These are phyloP conservation scores for Fusarium lyarnte DNA, from an alignment of 2,329 filamentous ascomycete species.

Conservation along the genomic window DNA sequence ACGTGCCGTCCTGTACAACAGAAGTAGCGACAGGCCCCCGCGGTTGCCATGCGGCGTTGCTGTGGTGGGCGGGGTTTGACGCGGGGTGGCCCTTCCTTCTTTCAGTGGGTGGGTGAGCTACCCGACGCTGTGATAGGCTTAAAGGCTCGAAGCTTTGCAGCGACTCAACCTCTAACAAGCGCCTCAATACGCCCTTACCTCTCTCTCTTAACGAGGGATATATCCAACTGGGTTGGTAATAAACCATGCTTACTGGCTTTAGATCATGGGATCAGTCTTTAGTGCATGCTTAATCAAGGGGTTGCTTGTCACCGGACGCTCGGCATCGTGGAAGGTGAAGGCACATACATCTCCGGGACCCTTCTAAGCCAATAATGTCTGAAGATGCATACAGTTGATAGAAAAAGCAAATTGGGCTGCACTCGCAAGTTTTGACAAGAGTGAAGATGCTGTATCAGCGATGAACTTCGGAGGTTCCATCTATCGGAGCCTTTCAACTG, in stretches of 20 bases:
- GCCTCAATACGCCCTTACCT: neutral
- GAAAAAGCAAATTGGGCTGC: neutral
- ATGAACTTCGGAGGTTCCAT: neutral
- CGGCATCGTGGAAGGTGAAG: neutral
- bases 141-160: neutral
- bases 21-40: conserved; percentile 4
- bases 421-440: neutral
- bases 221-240: conserved; percentile 8
- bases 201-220: conserved; percentile 16
- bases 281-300: conserved; percentile 18
- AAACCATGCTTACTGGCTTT: neutral
- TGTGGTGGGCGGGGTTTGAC: conserved; percentile 33
- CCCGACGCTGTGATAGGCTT: neutral
- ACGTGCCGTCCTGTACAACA: conserved; percentile 34
- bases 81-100: conserved; percentile 23
- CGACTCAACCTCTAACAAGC: conserved; percentile 17
- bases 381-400: neutral
- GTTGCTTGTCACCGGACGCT: conserved; percentile 10
- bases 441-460: no score
- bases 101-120: conserved; percentile 5
- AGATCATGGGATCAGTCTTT: conserved; percentile 29
- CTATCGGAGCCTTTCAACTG: neutral
- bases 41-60: conserved; percentile 26
- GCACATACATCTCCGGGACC: neutral
- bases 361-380: neutral